These are phyloP conservation scores for Epichloe amarillans DNA, from an alignment of 2,329 filamentous ascomycete species.

Conservation along the genomic window DNA sequence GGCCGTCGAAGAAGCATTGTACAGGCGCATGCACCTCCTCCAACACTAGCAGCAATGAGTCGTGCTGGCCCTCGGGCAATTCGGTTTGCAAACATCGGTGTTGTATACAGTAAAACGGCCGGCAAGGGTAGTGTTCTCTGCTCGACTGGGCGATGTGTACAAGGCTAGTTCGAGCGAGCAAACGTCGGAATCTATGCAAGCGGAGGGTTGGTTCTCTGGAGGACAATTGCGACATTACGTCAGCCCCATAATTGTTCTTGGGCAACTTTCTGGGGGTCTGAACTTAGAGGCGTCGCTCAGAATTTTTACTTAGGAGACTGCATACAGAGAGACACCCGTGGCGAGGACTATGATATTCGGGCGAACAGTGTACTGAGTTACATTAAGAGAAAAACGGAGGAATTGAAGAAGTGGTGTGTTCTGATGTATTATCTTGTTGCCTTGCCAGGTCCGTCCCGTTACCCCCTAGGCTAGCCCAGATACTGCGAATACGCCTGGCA, in stretches of 20 bases:
- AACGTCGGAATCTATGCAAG: neutral
- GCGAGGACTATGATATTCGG: too few relatives aligned
- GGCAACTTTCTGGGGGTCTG: too few relatives aligned
- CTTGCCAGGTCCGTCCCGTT: slow-evolving; percentile 34
- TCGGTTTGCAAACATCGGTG: neutral
- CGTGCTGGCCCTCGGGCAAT: slow-evolving; percentile 1
- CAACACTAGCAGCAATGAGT: slow-evolving; percentile 15
- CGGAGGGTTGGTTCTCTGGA: neutral
- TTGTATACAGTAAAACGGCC: too few relatives aligned
- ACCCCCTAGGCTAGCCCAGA: slow-evolving; percentile 40
- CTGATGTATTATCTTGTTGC: neutral
- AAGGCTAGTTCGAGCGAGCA: too few relatives aligned
- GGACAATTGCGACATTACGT: neutral
- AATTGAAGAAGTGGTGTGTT: too few relatives aligned
- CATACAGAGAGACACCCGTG: too few relatives aligned
- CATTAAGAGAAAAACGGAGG: neutral
- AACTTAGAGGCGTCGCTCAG: neutral
- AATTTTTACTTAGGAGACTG: neutral
- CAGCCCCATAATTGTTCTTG: neutral
- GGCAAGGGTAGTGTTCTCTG: neutral
- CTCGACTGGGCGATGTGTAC: too few relatives aligned
- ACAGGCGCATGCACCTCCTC: slow-evolving; percentile 14
- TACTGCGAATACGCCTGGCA: slow-evolving; percentile 64
- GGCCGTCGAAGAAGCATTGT: slow-evolving; percentile 13
- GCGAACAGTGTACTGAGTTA: neutral